These are phyloP conservation scores for Oryza punctata DNA, from an alignment of 176 grass and related monocot species.

Conservation along the genomic window DNA sequence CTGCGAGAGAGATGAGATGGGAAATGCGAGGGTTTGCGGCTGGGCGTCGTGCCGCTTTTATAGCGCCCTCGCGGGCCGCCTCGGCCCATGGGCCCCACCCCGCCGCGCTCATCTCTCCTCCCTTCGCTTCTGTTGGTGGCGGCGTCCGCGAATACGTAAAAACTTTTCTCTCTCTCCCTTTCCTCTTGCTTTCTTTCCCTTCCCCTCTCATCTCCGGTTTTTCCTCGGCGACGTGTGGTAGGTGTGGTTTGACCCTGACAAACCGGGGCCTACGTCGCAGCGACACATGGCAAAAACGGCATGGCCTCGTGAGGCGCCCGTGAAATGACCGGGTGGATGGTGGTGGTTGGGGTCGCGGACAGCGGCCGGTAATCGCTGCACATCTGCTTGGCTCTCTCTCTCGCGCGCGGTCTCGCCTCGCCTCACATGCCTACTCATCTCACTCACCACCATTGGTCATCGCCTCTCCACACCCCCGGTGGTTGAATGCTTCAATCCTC, in stretches of 20 bases:
- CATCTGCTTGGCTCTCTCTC: background rate
- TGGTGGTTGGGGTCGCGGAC: conserved; percentile 15
- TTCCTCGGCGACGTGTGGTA: background rate
- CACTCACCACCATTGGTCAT: too few relatives aligned
- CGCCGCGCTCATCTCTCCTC: background rate
- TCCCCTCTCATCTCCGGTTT: too few relatives aligned
- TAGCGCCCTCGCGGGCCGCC: conserved; percentile 4
- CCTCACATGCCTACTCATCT: too few relatives aligned
- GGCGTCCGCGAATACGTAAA: background rate
- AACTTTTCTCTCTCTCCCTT: too few relatives aligned
- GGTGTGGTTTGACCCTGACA: conserved; percentile 31
- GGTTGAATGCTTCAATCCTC: conserved; percentile 1
- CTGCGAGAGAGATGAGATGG: background rate
- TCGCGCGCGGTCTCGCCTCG: too few relatives aligned
- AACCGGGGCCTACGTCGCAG: background rate
- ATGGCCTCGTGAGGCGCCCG: background rate
- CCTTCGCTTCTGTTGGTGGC: background rate
- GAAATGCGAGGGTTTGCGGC: conserved; percentile 40
- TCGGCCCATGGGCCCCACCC: background rate
- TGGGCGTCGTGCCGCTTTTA: conserved; percentile 19
- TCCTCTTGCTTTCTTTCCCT: too few relatives aligned
- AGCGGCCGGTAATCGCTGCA: conserved; percentile 13
- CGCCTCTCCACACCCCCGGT: background rate
- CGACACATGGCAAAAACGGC: too few relatives aligned
- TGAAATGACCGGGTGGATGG: background rate